phyloP scores from a whole-genome alignment of 495 filamentous ascomycete species.

The Geoglossum glabrum region DNA sequence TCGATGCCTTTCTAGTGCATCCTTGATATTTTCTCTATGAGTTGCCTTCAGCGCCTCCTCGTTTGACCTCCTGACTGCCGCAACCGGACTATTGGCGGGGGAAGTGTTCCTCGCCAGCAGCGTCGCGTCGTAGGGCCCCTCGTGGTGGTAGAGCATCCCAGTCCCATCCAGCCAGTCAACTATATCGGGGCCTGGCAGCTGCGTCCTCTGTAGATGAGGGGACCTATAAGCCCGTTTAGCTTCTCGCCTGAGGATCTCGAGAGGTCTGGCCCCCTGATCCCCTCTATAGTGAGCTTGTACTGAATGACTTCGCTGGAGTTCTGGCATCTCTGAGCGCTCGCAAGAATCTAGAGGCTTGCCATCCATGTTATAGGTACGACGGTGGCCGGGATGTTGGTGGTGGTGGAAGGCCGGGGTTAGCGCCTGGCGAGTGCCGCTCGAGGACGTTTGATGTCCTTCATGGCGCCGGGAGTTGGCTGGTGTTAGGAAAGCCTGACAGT shows the following conservation, averaged over 20 bases:
- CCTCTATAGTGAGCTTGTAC: conserved; percentile 35
- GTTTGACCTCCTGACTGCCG: conserved; percentile 55
- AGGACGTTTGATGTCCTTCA: conserved; percentile 11
- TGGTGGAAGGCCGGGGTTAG: not conserved
- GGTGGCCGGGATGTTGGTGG: conserved; percentile 5
- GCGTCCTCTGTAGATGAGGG: conserved; percentile 40
- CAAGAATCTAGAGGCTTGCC: not conserved
- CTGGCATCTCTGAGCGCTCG: not conserved
- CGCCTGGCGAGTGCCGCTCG: not conserved
- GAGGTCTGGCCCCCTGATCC: conserved; percentile 39
- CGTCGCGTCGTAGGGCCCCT: conserved; percentile 79
- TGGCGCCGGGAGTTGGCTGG: conserved; percentile 15
- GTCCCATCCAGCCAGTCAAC: conserved; percentile 61
- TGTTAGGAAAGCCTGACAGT: conserved; percentile 20
- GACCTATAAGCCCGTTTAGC: conserved; percentile 38
- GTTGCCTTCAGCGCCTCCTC: conserved; percentile 65
- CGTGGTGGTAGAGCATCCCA: conserved; percentile 60
- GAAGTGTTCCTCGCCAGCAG: conserved; percentile 48
- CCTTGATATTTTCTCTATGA: conserved; percentile 55
- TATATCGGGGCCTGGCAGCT: conserved; percentile 47
- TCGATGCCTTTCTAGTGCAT: conserved; percentile 52
- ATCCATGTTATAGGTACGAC: not conserved
- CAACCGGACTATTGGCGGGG: conserved; percentile 44
- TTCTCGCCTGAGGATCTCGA: conserved; percentile 38
- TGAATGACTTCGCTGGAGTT: conserved; percentile 23